These are phyloP conservation scores for Spirogloea muscicola DNA, from an alignment of 139 green algal species.

Conservation along the genomic window DNA sequence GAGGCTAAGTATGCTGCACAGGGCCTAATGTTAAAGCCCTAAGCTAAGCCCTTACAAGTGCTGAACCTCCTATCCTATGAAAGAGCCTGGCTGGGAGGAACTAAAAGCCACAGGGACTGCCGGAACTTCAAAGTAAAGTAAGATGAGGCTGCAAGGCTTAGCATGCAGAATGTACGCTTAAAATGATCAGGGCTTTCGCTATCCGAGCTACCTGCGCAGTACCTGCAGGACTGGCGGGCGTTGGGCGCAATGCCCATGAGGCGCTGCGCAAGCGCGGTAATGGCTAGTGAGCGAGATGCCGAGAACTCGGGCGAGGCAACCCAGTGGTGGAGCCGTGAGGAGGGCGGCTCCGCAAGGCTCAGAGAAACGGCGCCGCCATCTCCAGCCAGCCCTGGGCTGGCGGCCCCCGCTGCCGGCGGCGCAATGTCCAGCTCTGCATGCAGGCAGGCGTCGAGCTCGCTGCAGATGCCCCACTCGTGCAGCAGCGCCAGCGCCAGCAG, in stretches of 20 bases:
- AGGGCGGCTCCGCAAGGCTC: background rate
- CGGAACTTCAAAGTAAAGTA: no score
- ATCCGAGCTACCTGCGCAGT: slow-evolving; percentile 9
- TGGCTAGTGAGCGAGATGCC: slow-evolving; percentile 6
- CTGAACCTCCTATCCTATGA: no score
- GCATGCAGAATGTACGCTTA: background rate
- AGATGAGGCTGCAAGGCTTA: background rate
- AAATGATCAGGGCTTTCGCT: background rate
- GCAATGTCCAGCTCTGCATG: background rate
- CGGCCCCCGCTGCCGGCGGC: background rate
- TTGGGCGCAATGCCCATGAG: slow-evolving; percentile 10
- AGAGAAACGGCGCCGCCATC: slow-evolving; percentile 40
- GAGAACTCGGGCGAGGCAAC: slow-evolving; percentile 5
- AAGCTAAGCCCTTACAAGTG: no score
- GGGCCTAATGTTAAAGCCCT: no score
- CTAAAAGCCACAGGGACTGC: no score
- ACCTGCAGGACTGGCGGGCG: background rate
- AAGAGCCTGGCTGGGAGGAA: no score
- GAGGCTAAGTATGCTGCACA: no score
- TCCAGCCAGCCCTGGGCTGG: slow-evolving; percentile 12
- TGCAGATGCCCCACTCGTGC: slow-evolving; percentile 31
- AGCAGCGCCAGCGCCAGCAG: slow-evolving; percentile 23
- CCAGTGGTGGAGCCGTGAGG: slow-evolving; percentile 3
- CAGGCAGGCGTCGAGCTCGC: slow-evolving; percentile 7
- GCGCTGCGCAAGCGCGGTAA: slow-evolving; percentile 18